Evolutionary conservation across 768 basidiomycete genomes (phyloP).

Genomic region (Ramaria rubella): DNA sequence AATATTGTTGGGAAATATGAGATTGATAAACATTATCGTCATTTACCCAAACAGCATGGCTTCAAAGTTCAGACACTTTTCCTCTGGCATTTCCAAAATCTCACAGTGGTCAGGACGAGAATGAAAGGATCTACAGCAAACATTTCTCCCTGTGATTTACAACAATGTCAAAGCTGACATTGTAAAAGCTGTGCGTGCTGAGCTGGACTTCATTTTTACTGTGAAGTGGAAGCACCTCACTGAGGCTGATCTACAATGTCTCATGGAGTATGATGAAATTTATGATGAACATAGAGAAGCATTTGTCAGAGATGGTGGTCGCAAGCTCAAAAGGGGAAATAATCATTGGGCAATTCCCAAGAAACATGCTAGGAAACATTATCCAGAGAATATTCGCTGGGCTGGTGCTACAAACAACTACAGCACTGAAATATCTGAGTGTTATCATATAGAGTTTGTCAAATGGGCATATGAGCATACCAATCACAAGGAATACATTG

Average conservation of each 20-base stretch:
- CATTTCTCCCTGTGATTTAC: conserved; percentile 22
- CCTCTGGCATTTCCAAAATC: no score
- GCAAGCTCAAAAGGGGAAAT: no score
- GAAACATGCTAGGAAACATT: no score
- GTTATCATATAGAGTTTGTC: conserved; percentile 18
- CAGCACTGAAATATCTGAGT: no score
- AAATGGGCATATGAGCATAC: conserved; percentile 13
- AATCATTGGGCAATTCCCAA: conserved; percentile 24
- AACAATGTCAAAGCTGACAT: conserved; percentile 12
- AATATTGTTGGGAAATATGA: conserved; percentile 25
- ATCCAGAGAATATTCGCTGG: no score
- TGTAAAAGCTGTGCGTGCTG: conserved; percentile 18
- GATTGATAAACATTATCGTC: conserved; percentile 32
- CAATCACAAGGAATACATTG: conserved; percentile 11
- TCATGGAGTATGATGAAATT: no score
- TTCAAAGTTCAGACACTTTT: conserved; percentile 39
- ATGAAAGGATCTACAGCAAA: no score
- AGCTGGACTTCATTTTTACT: conserved; percentile 32
- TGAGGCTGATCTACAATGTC: no score
- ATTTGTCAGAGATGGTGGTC: no score
- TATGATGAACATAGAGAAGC: no score
- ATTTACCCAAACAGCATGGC: conserved; percentile 25
- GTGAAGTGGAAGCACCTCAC: conserved; percentile 22
- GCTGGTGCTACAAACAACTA: no score
- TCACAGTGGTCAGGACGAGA: no score